These are phyloP conservation scores for Pittosporum tobira DNA, from an alignment of 129 eudicot species.

Conservation along the genomic window DNA sequence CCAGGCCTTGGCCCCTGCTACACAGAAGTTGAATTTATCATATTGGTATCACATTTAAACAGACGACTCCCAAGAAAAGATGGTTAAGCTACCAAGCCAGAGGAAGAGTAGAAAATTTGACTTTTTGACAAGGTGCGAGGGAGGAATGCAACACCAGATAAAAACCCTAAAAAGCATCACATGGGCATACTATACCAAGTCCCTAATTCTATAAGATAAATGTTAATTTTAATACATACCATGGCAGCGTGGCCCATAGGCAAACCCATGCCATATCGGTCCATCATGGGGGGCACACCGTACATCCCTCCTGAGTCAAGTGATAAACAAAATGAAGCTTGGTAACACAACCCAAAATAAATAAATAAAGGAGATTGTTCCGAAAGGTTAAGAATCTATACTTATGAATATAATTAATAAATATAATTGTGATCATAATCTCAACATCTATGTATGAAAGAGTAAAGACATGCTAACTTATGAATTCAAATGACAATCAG, in stretches of 20 bases:
- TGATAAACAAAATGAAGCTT: not conserved
- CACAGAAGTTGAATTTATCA: not conserved
- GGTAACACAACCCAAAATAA: not conserved
- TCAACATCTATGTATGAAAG: no score
- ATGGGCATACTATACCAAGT: not conserved
- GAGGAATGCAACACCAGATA: not conserved
- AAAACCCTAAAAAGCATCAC: not conserved
- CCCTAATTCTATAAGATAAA: conserved; percentile 1
- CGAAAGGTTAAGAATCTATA: not conserved
- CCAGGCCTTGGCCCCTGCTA: conserved; percentile 72
- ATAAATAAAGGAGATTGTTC: not conserved
- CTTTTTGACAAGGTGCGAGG: not conserved
- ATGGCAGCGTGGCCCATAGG: conserved; percentile 56
- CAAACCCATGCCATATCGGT: conserved; percentile 70
- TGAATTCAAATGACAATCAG: no score
- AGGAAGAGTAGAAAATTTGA: not conserved
- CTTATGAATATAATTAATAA: not conserved
- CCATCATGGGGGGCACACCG: conserved; percentile 80
- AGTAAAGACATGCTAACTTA: no score
- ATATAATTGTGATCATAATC: not conserved
- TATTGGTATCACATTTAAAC: not conserved
- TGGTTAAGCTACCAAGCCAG: not conserved
- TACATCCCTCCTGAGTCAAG: conserved; percentile 68
- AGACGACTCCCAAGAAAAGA: not conserved
- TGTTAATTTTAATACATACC: conserved; percentile 31